Percentiles rank a stretch among this genome's conserved stretches.
Conservation (phyloP, 1,284 basidiomycete species). For the Leccinum angustisporum region DNA sequence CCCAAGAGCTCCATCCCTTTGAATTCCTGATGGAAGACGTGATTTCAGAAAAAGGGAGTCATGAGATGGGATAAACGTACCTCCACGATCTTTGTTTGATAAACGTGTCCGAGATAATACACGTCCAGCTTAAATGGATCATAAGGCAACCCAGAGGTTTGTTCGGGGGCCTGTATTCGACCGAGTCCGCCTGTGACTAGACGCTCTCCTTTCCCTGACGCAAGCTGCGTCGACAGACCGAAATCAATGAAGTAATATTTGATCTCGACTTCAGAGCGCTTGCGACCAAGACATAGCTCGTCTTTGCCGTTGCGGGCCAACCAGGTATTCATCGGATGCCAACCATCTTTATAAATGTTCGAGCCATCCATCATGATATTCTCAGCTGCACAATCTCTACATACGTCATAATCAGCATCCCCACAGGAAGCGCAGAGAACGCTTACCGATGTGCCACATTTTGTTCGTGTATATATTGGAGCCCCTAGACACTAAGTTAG, state of each 20-base stretch:
- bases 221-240: conserved; percentile 15
- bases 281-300: not conserved
- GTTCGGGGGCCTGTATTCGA: conserved; percentile 15
- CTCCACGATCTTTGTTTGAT: conserved; percentile 14
- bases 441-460: conserved; percentile 27
- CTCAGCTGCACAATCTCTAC: conserved; percentile 24
- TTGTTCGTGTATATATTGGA: conserved; percentile 33
- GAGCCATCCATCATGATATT: conserved; percentile 35
- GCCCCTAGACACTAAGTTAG: conserved; percentile 28
- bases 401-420: too few relatives aligned
- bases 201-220: too few relatives aligned
- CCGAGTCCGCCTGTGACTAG: not conserved
- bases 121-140: conserved; percentile 25
- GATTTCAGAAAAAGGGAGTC: too few relatives aligned
- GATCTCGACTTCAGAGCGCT: conserved; percentile 19
- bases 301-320: conserved; percentile 3
- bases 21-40: not conserved
- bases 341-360: conserved; percentile 11
- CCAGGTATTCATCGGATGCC: conserved; percentile 24
- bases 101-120: conserved; percentile 18
- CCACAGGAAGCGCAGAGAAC: too few relatives aligned
- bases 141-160: conserved; percentile 8
- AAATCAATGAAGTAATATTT: conserved; percentile 33
- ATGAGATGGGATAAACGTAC: not conserved
- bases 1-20: conserved; percentile 3